Evolutionary conservation across 768 basidiomycete species (phyloP).

Genomic region (Podaxis sp.): DNA sequence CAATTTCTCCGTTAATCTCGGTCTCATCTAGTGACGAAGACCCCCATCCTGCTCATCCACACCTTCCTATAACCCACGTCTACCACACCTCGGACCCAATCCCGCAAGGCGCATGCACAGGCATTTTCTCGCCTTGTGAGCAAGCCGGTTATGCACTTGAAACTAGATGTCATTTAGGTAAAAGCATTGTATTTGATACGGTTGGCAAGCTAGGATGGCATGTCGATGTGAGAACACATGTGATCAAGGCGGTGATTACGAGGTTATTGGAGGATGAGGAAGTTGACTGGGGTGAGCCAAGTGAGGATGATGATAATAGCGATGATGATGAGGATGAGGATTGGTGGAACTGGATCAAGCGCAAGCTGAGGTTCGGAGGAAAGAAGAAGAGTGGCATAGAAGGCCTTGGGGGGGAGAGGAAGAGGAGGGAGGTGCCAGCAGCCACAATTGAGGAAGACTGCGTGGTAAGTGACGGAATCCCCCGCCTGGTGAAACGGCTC

Average conservation of each 20-base stretch:
- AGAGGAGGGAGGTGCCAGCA: constrained; percentile 48
- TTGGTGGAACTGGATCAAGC: constrained; percentile 11
- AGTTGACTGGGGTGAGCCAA: constrained; percentile 48
- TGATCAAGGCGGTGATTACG: constrained; percentile 68
- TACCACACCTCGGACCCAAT: constrained; percentile 95
- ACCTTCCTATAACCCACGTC: constrained; percentile 63
- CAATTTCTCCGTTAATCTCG: constrained; percentile 20
- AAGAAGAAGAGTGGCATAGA: constrained; percentile 33
- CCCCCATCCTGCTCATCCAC: constrained; percentile 39
- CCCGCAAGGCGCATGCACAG: constrained; percentile 80
- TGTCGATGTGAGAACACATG: constrained; percentile 77
- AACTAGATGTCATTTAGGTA: constrained; percentile 85
- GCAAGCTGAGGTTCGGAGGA: constrained; percentile 16
- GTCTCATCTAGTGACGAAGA: neutral
- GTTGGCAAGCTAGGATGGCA: constrained; percentile 80
- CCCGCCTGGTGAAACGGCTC: neutral
- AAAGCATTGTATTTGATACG: constrained; percentile 86
- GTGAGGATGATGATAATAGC: constrained; percentile 18
- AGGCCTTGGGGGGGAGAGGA: constrained; percentile 16
- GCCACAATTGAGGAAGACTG: constrained; percentile 68
- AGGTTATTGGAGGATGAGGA: constrained; percentile 51
- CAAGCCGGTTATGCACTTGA: constrained; percentile 88
- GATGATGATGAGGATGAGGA: constrained; percentile 34
- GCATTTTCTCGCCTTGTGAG: constrained; percentile 72
- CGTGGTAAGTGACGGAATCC: constrained; percentile 37